Evolutionary conservation across 164 flowering plant species (phyloP).

Genomic region (Cinnamomum chago): DNA sequence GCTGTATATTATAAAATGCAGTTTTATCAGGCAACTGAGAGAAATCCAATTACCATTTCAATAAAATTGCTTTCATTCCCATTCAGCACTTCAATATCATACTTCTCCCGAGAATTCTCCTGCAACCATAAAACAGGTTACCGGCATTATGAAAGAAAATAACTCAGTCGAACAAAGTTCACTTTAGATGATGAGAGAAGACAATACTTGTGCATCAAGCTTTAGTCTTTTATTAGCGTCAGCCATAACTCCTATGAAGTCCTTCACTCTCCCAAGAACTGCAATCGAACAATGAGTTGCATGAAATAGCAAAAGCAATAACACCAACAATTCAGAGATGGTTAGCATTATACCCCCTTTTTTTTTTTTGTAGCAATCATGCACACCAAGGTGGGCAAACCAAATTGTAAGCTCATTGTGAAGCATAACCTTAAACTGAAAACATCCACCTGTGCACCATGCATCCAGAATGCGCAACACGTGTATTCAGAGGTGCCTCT

Average conservation of each 20-base stretch:
- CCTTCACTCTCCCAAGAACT: conserved; percentile 74
- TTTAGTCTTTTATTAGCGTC: conserved; percentile 65
- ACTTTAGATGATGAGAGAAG: neutral
- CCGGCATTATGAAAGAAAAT: neutral
- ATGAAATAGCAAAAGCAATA: neutral
- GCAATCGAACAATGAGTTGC: conserved; percentile 8
- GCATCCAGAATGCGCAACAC: too few species aligned
- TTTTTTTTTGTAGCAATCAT: too few species aligned
- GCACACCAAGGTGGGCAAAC: too few species aligned
- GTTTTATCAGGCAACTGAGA: neutral
- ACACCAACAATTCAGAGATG: neutral
- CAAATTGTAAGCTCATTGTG: too few species aligned
- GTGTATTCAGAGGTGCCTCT: too few species aligned
- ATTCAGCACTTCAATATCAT: conserved; percentile 68
- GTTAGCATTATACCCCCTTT: too few species aligned
- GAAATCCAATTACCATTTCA: conserved; percentile 56
- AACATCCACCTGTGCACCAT: too few species aligned
- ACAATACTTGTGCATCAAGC: conserved; percentile 48
- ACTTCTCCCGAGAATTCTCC: conserved; percentile 44
- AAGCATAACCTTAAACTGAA: too few species aligned
- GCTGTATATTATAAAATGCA: neutral
- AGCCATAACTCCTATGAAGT: conserved; percentile 66
- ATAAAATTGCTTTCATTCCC: conserved; percentile 72
- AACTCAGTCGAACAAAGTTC: neutral
- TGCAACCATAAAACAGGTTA: conserved; percentile 6